phyloP scores from a whole-genome alignment of 306 rosid genomes.

The Vigna nakashimae region DNA sequence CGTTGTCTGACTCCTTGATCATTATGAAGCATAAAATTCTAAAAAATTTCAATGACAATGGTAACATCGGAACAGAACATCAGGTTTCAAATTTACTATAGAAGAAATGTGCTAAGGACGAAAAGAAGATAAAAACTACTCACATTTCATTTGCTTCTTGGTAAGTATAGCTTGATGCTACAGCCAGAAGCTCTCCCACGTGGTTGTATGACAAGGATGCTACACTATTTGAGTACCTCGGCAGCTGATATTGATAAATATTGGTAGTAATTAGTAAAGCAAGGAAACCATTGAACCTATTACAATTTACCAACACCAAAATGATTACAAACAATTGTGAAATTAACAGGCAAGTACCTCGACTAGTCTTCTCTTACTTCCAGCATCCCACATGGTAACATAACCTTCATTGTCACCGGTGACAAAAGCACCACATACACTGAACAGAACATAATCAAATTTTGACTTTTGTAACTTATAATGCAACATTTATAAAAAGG shows the following conservation, averaged over 20 bases:
- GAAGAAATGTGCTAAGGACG: conserved; percentile 26
- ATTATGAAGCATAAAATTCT: conserved; percentile 10
- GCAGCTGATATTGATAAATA: conserved; percentile 61
- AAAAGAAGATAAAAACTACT: conserved; percentile 36
- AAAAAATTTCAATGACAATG: conserved; percentile 14
- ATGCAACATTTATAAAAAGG: conserved; percentile 36
- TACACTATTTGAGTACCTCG: conserved; percentile 73
- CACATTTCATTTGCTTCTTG: conserved; percentile 81
- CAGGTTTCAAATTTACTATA: conserved; percentile 2
- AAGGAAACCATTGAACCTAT: conserved; percentile 1
- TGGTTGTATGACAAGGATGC: conserved; percentile 78
- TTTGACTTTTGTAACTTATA: conserved; percentile 23
- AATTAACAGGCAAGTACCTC: conserved; percentile 57
- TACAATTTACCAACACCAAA: conserved; percentile 26
- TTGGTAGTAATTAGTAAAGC: not conserved
- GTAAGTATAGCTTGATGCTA: conserved; percentile 84
- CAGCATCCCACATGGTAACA: conserved; percentile 76
- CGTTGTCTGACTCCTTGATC: not conserved
- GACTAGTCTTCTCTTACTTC: conserved; percentile 63
- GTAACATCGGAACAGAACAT: not conserved
- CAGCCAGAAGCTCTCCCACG: conserved; percentile 72
- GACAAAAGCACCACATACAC: conserved; percentile 64
- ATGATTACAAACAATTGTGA: not conserved
- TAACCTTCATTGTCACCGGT: conserved; percentile 84
- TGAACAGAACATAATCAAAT: conserved; percentile 49